Evolutionary conservation across 495 filamentous ascomycete genomes (phyloP), one percentile per base, ranked within the genome.

Genomic region (Penicillium taxi): DNA sequence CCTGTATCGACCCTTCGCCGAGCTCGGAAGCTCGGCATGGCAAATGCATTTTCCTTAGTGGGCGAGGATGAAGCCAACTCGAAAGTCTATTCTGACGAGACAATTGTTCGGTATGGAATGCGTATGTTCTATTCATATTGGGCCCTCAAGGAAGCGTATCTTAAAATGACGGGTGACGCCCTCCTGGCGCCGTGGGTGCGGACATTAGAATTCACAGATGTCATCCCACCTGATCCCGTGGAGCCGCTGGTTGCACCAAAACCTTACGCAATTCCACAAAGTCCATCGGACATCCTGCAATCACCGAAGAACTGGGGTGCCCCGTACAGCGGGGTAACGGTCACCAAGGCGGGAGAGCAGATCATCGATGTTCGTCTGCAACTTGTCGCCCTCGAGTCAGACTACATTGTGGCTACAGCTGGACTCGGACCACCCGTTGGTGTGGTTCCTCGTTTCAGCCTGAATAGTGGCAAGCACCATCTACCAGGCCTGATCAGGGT

Each of bases 151-250:
- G 88, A 95, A 62, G 84, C 88, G 1, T 96, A 88, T 61, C 77
- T 96, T 44, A 96, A 96, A 72, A 77, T 96, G 74, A 86, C 84
- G 6, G 88, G 88, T 19, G 87, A 94, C 47, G 88, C 85, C 12
- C 64, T 96, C 32, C 63, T 94, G 22, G 87, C 87, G 3, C 66
- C 72, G 2, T 94, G 86, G 87, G 55, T 94, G 37, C 65, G 68
- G 35, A 67, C 81, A 13, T 50, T 86, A 25, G 77, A 84, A 42
- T 86, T 90, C 37, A 56, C 63, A 30, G 72, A 82, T 38, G 78
- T 84, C 5, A 53, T 73, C 22, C 71, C 73, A 2, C 80, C 81
- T 6, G 53, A 47, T 7, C 56, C 69, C 5, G 55, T 53, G 5
- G 17, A 45, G 14, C 40, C 33, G 14, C 29, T 47, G 6, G 15